A percentile compares a stretch with the other conserved stretches of the same genome.
Evolutionary conservation across 768 basidiomycete species (phyloP).

Genomic region (Pisolithus marmoratus): DNA sequence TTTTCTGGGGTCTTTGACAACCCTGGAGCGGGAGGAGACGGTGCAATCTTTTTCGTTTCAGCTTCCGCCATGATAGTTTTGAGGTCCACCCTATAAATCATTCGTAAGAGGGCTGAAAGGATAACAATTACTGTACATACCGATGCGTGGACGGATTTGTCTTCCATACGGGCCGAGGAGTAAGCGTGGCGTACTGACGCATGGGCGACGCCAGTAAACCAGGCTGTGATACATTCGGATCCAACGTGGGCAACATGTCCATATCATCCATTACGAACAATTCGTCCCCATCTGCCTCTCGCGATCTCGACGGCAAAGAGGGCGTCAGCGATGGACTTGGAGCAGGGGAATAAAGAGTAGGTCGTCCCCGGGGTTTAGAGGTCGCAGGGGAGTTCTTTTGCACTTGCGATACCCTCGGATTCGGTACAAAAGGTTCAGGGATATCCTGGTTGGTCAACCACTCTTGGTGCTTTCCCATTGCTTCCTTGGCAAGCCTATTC

Average conservation of each 20-base stretch:
- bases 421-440: conserved; percentile 47
- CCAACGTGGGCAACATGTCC: conserved; percentile 33
- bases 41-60: conserved; percentile 28
- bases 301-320: conserved; percentile 2
- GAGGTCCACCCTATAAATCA: conserved; percentile 65
- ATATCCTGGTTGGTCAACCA: conserved; percentile 73
- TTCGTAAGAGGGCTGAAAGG: conserved; percentile 10
- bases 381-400: conserved; percentile 25
- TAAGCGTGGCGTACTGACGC: conserved; percentile 6
- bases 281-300: conserved; percentile 44
- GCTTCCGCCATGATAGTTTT: conserved; percentile 83
- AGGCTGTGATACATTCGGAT: conserved; percentile 13
- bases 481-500: conserved; percentile 41
- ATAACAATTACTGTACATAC: conserved; percentile 31
- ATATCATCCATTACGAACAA: conserved; percentile 83
- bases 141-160: conserved; percentile 38
- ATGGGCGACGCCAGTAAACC: conserved; percentile 2
- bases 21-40: neutral
- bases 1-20: neutral
- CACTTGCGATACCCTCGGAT: conserved; percentile 11
- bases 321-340: conserved; percentile 23
- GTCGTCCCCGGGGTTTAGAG: conserved; percentile 13
- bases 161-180: conserved; percentile 43
- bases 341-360: conserved; percentile 4
- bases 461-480: conserved; percentile 55